These are phyloP conservation scores for Candida pseudoglaebosa DNA, from an alignment of 805 yeast genomes.

Conservation along the genomic window DNA sequence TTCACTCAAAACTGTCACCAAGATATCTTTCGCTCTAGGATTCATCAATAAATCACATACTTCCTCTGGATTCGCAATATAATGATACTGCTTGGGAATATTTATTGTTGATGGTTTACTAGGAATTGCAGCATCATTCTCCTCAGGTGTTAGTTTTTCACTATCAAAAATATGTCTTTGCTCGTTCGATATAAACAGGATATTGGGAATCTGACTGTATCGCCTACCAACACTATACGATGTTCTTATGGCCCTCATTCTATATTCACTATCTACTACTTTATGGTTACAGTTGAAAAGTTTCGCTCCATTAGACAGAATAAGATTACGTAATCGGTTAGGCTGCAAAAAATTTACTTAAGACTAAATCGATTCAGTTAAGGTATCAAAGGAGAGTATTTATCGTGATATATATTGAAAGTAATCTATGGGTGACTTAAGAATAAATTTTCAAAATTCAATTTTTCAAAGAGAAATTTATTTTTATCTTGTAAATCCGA, in stretches of 20 bases:
- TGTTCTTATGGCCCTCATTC: background rate
- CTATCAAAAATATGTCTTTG: constrained; percentile 23
- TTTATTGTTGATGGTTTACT: constrained; percentile 17
- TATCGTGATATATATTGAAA: background rate
- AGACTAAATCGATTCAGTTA: no score
- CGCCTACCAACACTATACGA: background rate
- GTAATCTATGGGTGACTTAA: background rate
- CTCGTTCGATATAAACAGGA: constrained; percentile 28
- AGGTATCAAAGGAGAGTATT: no score
- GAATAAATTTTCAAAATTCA: no score
- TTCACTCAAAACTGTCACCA: constrained; percentile 26
- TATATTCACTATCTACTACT: background rate
- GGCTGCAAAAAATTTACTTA: constrained; percentile 1
- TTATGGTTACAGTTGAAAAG: background rate
- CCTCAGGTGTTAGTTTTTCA: constrained; percentile 24
- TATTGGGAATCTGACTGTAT: constrained; percentile 3
- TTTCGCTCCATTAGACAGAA: background rate
- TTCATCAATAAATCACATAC: constrained; percentile 30
- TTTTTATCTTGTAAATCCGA: constrained; percentile 24
- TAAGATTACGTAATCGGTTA: background rate
- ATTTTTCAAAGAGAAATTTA: background rate
- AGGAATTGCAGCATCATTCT: constrained; percentile 34
- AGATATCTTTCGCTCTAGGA: constrained; percentile 25
- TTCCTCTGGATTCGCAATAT: constrained; percentile 31
- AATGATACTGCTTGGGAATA: constrained; percentile 17